These are phyloP conservation scores for Abelmoschus esculentus DNA, from an alignment of 345 rosid species.

Conservation along the genomic window DNA sequence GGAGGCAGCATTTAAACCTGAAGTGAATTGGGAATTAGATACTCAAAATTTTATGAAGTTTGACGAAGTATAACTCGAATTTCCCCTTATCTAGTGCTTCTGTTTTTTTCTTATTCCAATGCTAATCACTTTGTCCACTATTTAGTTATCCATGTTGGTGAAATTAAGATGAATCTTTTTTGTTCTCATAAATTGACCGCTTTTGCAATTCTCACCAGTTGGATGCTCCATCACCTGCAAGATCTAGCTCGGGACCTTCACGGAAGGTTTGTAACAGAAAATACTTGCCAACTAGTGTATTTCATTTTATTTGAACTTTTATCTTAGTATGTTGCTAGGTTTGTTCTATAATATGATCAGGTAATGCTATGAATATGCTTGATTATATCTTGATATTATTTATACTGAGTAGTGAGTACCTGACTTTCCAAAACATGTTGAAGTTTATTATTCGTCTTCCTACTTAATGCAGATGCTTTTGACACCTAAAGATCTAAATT, in stretches of 20 bases:
- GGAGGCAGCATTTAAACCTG: slow-evolving; percentile 94
- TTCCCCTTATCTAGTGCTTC: slow-evolving; percentile 8
- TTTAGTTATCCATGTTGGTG: not conserved
- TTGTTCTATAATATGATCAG: not conserved
- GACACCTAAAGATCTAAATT: slow-evolving; percentile 85
- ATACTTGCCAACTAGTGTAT: slow-evolving; percentile 1
- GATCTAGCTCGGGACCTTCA: slow-evolving; percentile 67
- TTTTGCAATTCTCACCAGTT: slow-evolving; percentile 36
- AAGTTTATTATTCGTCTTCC: not conserved
- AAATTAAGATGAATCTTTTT: not conserved
- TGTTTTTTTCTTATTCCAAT: not conserved
- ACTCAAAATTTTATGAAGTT: slow-evolving; percentile 96
- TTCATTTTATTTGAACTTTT: not conserved
- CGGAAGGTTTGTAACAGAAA: slow-evolving; percentile 59
- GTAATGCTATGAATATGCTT: not conserved
- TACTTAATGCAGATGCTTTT: slow-evolving; percentile 51
- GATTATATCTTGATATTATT: not conserved
- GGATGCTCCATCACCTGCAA: slow-evolving; percentile 64
- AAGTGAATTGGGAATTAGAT: slow-evolving; percentile 87
- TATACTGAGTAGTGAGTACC: not conserved
- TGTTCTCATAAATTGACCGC: slow-evolving; percentile 4
- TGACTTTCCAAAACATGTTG: not conserved
- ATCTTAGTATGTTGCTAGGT: not conserved
- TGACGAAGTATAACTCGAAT: slow-evolving; percentile 59
- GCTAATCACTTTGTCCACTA: not conserved